Conservation (phyloP, 176 grass and related monocot genomes). For the Raddia distichophylla region DNA sequence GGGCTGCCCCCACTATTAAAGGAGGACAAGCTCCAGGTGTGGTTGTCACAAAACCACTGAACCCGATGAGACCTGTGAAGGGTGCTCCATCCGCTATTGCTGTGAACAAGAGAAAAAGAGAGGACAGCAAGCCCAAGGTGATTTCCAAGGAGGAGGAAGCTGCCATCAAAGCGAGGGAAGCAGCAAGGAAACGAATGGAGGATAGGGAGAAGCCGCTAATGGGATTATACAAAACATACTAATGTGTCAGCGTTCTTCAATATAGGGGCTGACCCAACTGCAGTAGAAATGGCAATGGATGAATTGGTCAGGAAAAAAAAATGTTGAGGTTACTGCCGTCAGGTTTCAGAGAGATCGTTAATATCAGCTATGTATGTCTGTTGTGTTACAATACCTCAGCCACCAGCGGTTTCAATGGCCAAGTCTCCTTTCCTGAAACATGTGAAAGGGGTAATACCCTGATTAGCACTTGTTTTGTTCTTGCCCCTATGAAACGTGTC, state of each 20-base stretch:
- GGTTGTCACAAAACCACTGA: conserved; percentile 65
- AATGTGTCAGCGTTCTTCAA: neutral
- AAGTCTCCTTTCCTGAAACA: neutral
- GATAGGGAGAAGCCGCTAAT: conserved; percentile 83
- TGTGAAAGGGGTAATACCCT: neutral
- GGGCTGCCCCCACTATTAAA: conserved; percentile 28
- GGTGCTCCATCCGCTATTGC: conserved; percentile 55
- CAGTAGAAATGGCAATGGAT: neutral
- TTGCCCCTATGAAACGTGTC: neutral
- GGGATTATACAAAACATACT: conserved; percentile 75
- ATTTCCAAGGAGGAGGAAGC: conserved; percentile 81
- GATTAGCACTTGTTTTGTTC: neutral
- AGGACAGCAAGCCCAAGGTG: conserved; percentile 63
- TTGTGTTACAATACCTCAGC: neutral
- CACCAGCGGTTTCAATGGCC: neutral
- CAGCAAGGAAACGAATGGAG: conserved; percentile 79
- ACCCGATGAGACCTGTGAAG: conserved; percentile 68
- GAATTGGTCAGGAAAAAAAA: neutral
- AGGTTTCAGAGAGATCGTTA: neutral
- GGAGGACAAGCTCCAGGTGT: conserved; percentile 71
- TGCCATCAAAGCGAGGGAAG: conserved; percentile 73
- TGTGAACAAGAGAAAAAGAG: conserved; percentile 80
- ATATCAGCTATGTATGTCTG: neutral
- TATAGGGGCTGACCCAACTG: neutral
- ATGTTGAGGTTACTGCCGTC: too few relatives aligned